Percentiles rank a stretch among this genome's conserved stretches.
Evolutionary conservation across 225 moss, liverwort and hornwort genomes (phyloP).

Genomic region (Rhytidiadelphus loreus): DNA sequence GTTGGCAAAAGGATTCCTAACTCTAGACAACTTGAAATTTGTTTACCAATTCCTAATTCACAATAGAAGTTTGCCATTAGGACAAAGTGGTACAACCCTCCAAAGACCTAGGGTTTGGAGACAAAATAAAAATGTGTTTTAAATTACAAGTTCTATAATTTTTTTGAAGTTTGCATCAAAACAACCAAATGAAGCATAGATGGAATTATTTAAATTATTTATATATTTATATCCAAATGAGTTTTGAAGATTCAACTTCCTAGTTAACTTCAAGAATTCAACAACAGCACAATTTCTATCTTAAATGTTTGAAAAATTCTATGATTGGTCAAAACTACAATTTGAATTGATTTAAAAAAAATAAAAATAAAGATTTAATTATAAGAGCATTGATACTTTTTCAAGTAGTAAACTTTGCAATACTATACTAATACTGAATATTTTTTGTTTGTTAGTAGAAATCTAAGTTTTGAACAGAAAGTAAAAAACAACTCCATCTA

Average conservation of each 20-base stretch:
- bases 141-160: background rate
- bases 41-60: background rate
- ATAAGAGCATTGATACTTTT: too few relatives aligned
- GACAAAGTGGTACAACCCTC: background rate
- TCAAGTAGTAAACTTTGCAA: too few relatives aligned
- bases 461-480: too few relatives aligned
- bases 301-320: background rate
- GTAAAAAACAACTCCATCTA: too few relatives aligned
- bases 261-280: background rate
- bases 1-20: background rate
- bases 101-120: background rate
- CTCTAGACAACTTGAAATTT: background rate
- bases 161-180: background rate
- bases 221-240: background rate
- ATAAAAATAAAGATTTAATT: too few relatives aligned
- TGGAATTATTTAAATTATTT: background rate
- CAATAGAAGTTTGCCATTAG: accelerated
- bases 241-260: background rate
- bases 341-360: background rate
- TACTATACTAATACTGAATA: too few relatives aligned
- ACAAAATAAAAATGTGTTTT: background rate
- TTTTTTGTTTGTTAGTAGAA: too few relatives aligned
- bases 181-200: background rate
- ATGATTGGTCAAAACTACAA: background rate
- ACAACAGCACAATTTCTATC: background rate